A percentile compares a stretch with the other conserved stretches of the same genome.
Conservation (phyloP, 1,284 basidiomycete species). For the Gastroboletus turbinatus region DNA sequence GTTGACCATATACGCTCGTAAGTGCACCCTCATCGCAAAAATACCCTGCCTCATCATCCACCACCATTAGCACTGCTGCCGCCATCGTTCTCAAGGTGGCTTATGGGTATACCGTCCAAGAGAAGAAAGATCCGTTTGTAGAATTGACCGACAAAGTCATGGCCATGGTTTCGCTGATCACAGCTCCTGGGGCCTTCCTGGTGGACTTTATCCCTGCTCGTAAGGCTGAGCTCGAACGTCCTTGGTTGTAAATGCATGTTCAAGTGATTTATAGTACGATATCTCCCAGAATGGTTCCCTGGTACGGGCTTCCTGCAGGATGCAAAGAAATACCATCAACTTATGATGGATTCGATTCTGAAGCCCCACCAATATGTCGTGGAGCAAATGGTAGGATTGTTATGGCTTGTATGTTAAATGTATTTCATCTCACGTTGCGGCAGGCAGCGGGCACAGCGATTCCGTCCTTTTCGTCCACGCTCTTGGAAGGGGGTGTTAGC, state of each 20-base stretch:
- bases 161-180: conserved; percentile 10
- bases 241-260: not conserved
- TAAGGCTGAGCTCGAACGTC: conserved; percentile 1
- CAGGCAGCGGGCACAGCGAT: conserved; percentile 40
- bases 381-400: conserved; percentile 39
- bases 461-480: conserved; percentile 38
- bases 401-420: not conserved
- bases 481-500: conserved; percentile 9
- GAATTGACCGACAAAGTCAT: conserved; percentile 22
- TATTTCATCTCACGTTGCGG: not conserved
- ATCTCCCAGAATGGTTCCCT: conserved; percentile 51
- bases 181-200: conserved; percentile 27
- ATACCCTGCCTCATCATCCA: not conserved
- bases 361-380: conserved; percentile 41
- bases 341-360: conserved; percentile 33
- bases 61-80: conserved; percentile 11
- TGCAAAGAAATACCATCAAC: conserved; percentile 37
- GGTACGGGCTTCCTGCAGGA: conserved; percentile 45
- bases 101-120: conserved; percentile 27
- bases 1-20: conserved; percentile 24
- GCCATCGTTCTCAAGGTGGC: conserved; percentile 21
- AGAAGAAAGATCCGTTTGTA: conserved; percentile 30
- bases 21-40: conserved; percentile 10
- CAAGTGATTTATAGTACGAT: conserved; percentile 31
- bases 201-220: conserved; percentile 33